Evolutionary conservation across 768 basidiomycete species (phyloP), one percentile per base, ranked within the genome.

Genomic region (Tylopilus subfusipes): DNA sequence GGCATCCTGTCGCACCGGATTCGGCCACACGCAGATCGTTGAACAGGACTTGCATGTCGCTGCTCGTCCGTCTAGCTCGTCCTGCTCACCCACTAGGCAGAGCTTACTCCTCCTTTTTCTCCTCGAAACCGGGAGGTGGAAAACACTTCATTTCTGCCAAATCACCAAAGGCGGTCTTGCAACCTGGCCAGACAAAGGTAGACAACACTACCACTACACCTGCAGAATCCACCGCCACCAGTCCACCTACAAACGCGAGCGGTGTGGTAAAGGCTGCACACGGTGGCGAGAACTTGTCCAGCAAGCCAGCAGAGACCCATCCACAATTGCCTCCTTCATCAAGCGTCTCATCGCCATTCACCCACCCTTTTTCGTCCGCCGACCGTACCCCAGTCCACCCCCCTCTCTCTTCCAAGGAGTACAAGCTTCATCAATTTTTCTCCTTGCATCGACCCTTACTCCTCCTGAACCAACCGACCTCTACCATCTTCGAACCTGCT

Each of bases 381-480:
- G 48, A 42, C 33, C 50, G 19, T 25, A 40, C 43, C 60, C 75
- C 55, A 42, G 52, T 73, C 12, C 86, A 89, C 59, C 85, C 84
- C 1, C 60, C 78, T 24, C 62, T 91, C 52, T 82, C 77, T 50
- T 66, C 85, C 12, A 82, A 84, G 57, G 88, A 88, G 60, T 84
- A 88, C 70, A 87, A 84, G 64, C 78, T 91, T 12, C 89, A 92
- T 66, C 86, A 88, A 50, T 93, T 93, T 72, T 93, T 93, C 73
- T 82, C 90, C 3, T 74, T 90, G 30, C 85, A 93, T 63, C 81
- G 90, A 13, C 90, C 90, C 1, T 76, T 93, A 2, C 80, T 92
- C 21, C 80, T 88, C 34, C 76, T 92, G 40, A 73, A 79, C 27
- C 80, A 85, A 56, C 83, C 89, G 0, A 61, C 82, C 0, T 74